Evolutionary conservation across 805 yeast species (phyloP), one percentile per base, ranked within the genome.

Genomic region (Ogataea pilisensis): DNA sequence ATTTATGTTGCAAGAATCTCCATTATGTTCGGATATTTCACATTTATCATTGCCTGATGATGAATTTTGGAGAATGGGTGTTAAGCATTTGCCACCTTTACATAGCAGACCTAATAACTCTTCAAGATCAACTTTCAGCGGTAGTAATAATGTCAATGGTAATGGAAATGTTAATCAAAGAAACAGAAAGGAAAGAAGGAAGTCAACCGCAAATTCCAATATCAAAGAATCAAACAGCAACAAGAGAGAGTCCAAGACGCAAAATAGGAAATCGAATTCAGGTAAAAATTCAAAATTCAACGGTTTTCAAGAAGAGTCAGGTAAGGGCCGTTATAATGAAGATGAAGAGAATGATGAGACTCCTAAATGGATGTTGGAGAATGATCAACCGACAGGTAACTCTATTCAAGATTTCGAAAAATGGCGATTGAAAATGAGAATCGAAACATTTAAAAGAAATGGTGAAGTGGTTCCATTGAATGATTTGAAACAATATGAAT

Each of bases 361-460:
- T 3, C 68, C 68, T 1, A 64, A 55, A 28, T 65, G 69, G 69
- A 54, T 65, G 63, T 29, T 55, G 46, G 57, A 66, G 53, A 53
- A 70, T 59, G 63, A 60, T 38, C 58, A 54, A 30, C 60, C 63
- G 14, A 45, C 54, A 62, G 82, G 82, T 17, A 73, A 68, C 39
- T 70, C 81, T 0, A 73, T 74, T 3, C 72, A 73, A 39, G 83
- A 78, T 46, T 78, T 77, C 50, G 84, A 78, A 53, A 68, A 65
- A 45, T 78, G 83, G 83, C 75, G 76, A 55, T 58, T 70, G 36
- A 67, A 65, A 45, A 73, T 75, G 81, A 68, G 68, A 45, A 58
- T 68, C 35, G 76, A 75, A 51, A 77, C 76, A 30, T 67, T 68
- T 27, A 67, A 63, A 44, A 65, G 69, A 49, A 68, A 70, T 35